These are phyloP conservation scores for Plasmodium inui DNA, from an alignment of 169 alveolate genomes.

Conservation along the genomic window DNA sequence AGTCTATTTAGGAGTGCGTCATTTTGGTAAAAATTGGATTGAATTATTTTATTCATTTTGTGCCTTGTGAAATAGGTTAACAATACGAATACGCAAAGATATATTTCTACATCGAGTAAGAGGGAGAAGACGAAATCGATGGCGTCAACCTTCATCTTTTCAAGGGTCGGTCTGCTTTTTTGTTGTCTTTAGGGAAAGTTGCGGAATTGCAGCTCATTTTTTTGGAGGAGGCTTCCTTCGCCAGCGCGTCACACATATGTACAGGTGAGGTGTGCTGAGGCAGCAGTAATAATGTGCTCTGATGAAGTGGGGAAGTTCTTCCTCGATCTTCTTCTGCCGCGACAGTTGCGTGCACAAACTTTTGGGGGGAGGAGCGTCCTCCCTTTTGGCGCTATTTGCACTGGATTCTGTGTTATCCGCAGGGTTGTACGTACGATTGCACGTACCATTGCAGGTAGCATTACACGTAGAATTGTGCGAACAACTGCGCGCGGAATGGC, in stretches of 20 bases:
- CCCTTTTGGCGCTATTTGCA: neutral
- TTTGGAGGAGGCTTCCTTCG: neutral
- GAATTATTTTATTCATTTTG: slow-evolving; percentile 28
- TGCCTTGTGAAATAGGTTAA: slow-evolving; percentile 3
- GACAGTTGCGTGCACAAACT: neutral
- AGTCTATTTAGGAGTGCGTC: slow-evolving; percentile 35
- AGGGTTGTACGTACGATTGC: neutral
- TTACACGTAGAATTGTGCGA: neutral
- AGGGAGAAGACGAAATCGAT: slow-evolving; percentile 22
- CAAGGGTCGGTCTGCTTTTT: neutral
- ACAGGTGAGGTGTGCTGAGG: neutral
- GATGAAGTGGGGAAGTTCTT: neutral
- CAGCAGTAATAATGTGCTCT: neutral
- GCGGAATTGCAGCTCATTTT: neutral
- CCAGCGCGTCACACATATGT: neutral
- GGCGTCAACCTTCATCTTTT: slow-evolving; percentile 1
- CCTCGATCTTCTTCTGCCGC: neutral
- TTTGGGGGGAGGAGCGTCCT: neutral
- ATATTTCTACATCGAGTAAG: slow-evolving; percentile 30
- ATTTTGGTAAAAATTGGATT: slow-evolving; percentile 16
- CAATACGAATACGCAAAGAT: slow-evolving; percentile 11
- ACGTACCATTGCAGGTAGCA: neutral
- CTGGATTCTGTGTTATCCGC: neutral
- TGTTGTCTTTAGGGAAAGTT: neutral
- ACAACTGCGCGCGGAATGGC: neutral